A percentile compares a stretch with the other conserved stretches of the same genome.
Conservation (phyloP, 371 early-diverging fungal species). For the Saksenaea oblongispora region DNA sequence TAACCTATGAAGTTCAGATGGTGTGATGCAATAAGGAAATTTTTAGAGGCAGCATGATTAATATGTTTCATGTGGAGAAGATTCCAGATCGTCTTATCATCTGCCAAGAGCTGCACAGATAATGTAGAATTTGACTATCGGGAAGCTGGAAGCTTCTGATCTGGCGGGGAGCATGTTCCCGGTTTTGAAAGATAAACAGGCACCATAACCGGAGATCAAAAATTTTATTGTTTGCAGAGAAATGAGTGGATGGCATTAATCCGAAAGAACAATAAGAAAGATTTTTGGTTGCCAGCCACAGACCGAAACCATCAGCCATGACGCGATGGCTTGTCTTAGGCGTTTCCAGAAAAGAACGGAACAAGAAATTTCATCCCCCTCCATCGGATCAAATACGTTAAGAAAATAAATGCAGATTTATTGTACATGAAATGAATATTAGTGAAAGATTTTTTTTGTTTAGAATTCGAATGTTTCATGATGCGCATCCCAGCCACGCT, state of each 20-base stretch:
- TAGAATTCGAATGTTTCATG: constrained; percentile 52
- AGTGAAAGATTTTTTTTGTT: not conserved
- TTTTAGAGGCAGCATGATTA: too few species aligned
- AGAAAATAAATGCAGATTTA: not conserved
- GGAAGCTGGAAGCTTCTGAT: too few species aligned
- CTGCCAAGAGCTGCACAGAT: not conserved
- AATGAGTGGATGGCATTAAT: not conserved
- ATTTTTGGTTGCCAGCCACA: not conserved
- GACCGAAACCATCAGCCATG: not conserved
- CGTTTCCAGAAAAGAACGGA: too few species aligned
- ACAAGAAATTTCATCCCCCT: too few species aligned
- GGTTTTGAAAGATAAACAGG: not conserved
- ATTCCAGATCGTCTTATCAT: not conserved
- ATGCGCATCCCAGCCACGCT: constrained; percentile 30
- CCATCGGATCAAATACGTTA: too few species aligned
- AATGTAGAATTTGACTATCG: not conserved
- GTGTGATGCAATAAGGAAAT: too few species aligned
- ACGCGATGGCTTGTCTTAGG: not conserved
- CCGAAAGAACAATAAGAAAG: not conserved
- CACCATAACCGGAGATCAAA: not conserved
- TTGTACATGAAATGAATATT: not conserved
- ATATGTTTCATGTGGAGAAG: too few species aligned
- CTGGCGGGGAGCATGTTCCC: not conserved
- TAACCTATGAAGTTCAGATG: too few species aligned
- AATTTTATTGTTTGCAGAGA: not conserved